Percentiles rank a stretch among this genome's conserved stretches.
These are phyloP conservation scores for Eucalyptus paniculata DNA, from an alignment of 345 rosid genomes.

Conservation along the genomic window DNA sequence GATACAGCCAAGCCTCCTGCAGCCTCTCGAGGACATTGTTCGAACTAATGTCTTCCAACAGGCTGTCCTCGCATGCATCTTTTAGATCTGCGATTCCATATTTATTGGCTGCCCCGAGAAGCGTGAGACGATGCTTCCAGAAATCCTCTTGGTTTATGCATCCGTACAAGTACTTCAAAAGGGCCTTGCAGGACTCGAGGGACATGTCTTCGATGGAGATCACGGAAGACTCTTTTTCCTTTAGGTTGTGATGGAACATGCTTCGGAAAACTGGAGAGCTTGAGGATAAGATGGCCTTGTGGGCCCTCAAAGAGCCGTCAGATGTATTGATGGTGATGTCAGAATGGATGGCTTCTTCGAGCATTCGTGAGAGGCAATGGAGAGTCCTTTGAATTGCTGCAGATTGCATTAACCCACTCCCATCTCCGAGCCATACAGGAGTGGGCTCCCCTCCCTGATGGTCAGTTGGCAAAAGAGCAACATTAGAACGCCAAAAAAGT, in stretches of 20 bases:
- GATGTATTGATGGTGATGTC: constrained; percentile 72
- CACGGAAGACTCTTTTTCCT: constrained; percentile 79
- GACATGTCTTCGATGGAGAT: constrained; percentile 83
- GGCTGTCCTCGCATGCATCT: constrained; percentile 82
- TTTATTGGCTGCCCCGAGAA: constrained; percentile 79
- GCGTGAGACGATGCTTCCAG: constrained; percentile 76
- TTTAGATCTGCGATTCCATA: constrained; percentile 63
- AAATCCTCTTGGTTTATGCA: constrained; percentile 71
- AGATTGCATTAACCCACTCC: constrained; percentile 40
- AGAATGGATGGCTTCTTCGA: constrained; percentile 59
- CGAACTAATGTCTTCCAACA: constrained; percentile 76
- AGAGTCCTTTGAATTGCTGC: constrained; percentile 52
- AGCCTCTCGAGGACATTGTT: constrained; percentile 80
- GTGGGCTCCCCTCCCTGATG: constrained; percentile 55
- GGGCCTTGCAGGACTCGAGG: constrained; percentile 65
- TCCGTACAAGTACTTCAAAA: constrained; percentile 78
- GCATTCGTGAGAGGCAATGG: constrained; percentile 76
- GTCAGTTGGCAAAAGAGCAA: not conserved
- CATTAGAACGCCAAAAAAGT: not conserved
- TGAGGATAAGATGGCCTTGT: constrained; percentile 75
- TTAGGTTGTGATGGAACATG: constrained; percentile 87
- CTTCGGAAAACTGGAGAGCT: constrained; percentile 86
- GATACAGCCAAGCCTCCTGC: constrained; percentile 90
- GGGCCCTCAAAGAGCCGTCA: constrained; percentile 70
- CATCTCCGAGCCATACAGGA: constrained; percentile 61